A percentile compares a stretch with the other conserved stretches of the same genome.
Evolutionary conservation across 208 protist genomes (phyloP).

Genomic region (Leptomonas seymouri): DNA sequence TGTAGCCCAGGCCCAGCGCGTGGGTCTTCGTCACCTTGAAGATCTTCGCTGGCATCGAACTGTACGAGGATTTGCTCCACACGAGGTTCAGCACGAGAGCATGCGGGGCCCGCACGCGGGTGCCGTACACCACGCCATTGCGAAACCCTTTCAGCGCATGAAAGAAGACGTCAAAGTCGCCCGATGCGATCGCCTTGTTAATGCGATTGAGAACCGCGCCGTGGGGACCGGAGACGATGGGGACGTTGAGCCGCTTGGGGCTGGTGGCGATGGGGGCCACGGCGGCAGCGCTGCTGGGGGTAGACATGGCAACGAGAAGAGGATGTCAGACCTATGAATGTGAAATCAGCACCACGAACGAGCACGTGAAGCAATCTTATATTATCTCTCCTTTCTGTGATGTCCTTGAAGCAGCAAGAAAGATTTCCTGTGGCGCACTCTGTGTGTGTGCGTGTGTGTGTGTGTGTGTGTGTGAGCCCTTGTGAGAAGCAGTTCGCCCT

Average conservation of each 20-base stretch:
- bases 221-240: slow-evolving; percentile 20
- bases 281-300: background rate
- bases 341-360: background rate
- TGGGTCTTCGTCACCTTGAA: slow-evolving; percentile 72
- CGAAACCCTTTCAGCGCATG: slow-evolving; percentile 81
- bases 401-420: no score
- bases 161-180: slow-evolving; percentile 64
- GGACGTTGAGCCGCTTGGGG: background rate
- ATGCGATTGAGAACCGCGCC: slow-evolving; percentile 36
- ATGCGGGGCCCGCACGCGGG: slow-evolving; percentile 82
- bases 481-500: no score
- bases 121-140: slow-evolving; percentile 89
- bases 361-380: background rate
- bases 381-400: no score
- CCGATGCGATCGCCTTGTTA: slow-evolving; percentile 71
- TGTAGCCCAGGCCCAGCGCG: slow-evolving; percentile 70
- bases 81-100: slow-evolving; percentile 88
- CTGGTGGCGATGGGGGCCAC: background rate
- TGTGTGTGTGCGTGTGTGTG: no score
- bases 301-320: slow-evolving; percentile 3
- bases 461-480: no score
- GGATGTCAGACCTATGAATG: background rate
- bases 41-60: slow-evolving; percentile 60
- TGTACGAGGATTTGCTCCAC: slow-evolving; percentile 73
- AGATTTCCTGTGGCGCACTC: no score